phyloP scores from a whole-genome alignment of 495 filamentous ascomycete species.

The Trichoderma asperelloides region DNA sequence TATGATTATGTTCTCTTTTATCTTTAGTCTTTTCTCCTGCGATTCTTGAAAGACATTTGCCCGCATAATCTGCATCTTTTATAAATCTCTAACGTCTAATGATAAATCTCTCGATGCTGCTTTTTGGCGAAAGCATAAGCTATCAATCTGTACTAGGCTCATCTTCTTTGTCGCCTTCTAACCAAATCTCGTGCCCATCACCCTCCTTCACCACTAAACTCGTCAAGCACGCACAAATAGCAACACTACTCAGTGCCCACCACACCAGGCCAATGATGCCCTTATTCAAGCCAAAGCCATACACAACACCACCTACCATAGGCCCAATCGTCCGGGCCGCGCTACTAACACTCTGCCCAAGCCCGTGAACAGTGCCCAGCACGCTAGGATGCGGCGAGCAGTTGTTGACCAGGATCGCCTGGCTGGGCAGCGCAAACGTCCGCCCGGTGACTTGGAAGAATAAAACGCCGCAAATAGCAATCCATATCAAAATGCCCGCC shows the following conservation, averaged over 20 bases:
- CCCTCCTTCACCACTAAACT: constrained; percentile 67
- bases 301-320: constrained; percentile 59
- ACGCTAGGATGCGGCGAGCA: constrained; percentile 73
- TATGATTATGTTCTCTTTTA: too few species aligned
- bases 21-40: too few species aligned
- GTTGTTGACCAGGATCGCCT: constrained; percentile 76
- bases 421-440: constrained; percentile 73
- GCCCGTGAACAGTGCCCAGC: constrained; percentile 72
- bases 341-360: constrained; percentile 65
- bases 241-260: constrained; percentile 61
- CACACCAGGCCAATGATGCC: constrained; percentile 71
- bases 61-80: neutral
- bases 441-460: constrained; percentile 66
- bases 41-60: neutral
- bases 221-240: constrained; percentile 49
- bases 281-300: constrained; percentile 58
- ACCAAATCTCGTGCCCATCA: constrained; percentile 58
- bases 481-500: constrained; percentile 58
- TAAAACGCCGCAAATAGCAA: constrained; percentile 56
- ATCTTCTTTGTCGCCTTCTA: constrained; percentile 59
- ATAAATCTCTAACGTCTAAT: neutral
- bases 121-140: neutral
- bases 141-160: constrained; percentile 10
- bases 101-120: neutral
- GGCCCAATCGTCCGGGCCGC: constrained; percentile 69